Conservation (phyloP, 805 yeast species). For the Candida pseudofarinosa region DNA sequence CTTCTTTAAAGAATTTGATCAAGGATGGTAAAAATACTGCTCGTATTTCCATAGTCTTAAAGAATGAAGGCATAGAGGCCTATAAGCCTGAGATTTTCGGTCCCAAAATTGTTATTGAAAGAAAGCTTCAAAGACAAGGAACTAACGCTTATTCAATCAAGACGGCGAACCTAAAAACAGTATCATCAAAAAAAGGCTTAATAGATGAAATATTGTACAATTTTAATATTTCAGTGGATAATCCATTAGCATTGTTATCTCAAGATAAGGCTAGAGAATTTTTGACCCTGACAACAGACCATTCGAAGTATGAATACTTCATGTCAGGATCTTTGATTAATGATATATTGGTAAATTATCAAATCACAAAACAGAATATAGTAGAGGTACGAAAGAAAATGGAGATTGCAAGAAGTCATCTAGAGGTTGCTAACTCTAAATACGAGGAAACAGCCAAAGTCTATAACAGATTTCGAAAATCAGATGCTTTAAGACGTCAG, state of each 20-base stretch:
- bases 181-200: constrained; percentile 60
- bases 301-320: constrained; percentile 68
- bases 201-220: constrained; percentile 64
- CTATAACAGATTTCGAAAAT: constrained; percentile 31
- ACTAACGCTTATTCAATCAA: constrained; percentile 51
- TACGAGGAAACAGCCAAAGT: constrained; percentile 25
- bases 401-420: constrained; percentile 20
- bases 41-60: constrained; percentile 58
- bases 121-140: constrained; percentile 56
- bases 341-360: constrained; percentile 56
- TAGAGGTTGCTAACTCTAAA: constrained; percentile 20
- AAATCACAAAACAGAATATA: constrained; percentile 23
- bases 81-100: constrained; percentile 68
- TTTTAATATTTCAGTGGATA: constrained; percentile 76
- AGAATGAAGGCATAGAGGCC: constrained; percentile 64
- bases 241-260: constrained; percentile 87
- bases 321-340: constrained; percentile 76
- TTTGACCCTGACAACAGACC: constrained; percentile 69
- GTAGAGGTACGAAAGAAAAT: constrained; percentile 25
- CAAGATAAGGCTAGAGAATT: constrained; percentile 94
- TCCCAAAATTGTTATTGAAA: constrained; percentile 59
- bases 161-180: constrained; percentile 45
- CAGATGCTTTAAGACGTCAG: constrained; percentile 30
- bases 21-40: constrained; percentile 74
- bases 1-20: constrained; percentile 63